Evolutionary conservation across 1,284 basidiomycete species (phyloP).

Genomic region (Malassezia furfur): DNA sequence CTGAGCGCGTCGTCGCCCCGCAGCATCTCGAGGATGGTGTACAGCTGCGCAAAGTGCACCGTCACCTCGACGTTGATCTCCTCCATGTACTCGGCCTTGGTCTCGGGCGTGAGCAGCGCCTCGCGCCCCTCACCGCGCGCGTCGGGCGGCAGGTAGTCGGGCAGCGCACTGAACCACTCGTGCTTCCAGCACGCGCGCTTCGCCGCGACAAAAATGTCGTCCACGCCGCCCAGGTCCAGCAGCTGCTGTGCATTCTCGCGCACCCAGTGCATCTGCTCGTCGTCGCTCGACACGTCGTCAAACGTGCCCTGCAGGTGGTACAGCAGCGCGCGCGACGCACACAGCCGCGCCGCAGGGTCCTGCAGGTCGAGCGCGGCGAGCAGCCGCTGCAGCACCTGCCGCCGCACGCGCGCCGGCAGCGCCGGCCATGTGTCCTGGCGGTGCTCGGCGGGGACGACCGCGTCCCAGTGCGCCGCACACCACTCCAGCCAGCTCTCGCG

Average conservation of each 20-base stretch:
- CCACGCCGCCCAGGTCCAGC: conserved; percentile 71
- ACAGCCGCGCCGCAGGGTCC: conserved; percentile 33
- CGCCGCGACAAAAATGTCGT: conserved; percentile 72
- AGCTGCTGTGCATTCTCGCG: conserved; percentile 85
- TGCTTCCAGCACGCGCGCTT: conserved; percentile 83
- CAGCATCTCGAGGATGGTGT: conserved; percentile 41
- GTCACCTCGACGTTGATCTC: conserved; percentile 46
- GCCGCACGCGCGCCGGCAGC: conserved; percentile 27
- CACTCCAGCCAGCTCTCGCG: conserved; percentile 70
- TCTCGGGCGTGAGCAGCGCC: conserved; percentile 37
- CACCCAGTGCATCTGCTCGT: conserved; percentile 91
- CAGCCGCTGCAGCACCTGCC: conserved; percentile 31
- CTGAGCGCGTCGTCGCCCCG: conserved; percentile 37
- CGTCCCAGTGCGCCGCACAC: conserved; percentile 21
- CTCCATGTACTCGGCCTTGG: conserved; percentile 43
- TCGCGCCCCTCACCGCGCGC: conserved; percentile 16
- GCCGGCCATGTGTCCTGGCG: conserved; percentile 31
- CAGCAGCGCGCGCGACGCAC: conserved; percentile 33
- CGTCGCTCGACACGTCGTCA: conserved; percentile 75
- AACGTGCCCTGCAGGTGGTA: conserved; percentile 64
- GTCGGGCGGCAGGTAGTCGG: conserved; percentile 33
- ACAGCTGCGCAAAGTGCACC: conserved; percentile 45
- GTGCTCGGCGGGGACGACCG: not conserved
- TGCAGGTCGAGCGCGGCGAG: conserved; percentile 36
- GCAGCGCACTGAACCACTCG: conserved; percentile 52